phyloP scores from a whole-genome alignment of 495 filamentous ascomycete species.

The Cladorrhinum samala region DNA sequence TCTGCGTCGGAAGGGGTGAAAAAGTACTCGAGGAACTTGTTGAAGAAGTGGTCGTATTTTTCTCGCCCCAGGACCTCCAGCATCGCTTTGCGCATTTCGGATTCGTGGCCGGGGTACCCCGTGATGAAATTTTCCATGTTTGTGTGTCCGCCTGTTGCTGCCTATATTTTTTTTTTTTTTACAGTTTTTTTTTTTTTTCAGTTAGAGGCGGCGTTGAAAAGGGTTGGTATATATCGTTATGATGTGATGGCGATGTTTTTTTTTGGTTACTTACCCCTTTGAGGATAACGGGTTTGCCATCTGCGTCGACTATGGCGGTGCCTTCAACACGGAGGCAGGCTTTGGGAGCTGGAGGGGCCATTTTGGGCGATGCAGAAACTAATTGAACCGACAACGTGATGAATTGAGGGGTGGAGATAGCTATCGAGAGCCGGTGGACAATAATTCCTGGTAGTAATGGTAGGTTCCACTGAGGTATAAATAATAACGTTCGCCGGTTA shows the following conservation, averaged over 20 bases:
- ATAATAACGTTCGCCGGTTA: too few relatives aligned
- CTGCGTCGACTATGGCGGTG: constrained; percentile 40
- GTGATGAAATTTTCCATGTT: constrained; percentile 68
- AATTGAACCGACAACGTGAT: not conserved
- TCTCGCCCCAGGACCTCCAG: constrained; percentile 45
- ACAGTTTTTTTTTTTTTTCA: too few relatives aligned
- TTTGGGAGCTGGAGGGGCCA: constrained; percentile 16
- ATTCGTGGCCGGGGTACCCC: constrained; percentile 57
- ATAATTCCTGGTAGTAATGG: not conserved
- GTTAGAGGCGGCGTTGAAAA: too few relatives aligned
- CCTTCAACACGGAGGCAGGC: constrained; percentile 38
- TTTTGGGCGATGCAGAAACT: not conserved
- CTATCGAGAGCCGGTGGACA: not conserved
- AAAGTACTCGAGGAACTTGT: constrained; percentile 56
- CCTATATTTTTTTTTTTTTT: too few relatives aligned
- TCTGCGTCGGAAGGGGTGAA: constrained; percentile 56
- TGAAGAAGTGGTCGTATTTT: constrained; percentile 43
- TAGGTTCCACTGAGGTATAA: not conserved
- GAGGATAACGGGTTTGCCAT: constrained; percentile 43
- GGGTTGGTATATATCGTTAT: not conserved
- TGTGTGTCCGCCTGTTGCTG: constrained; percentile 28
- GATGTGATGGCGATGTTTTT: not conserved
- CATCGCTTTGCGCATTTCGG: constrained; percentile 51
- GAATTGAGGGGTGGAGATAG: not conserved
- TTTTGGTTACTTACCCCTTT: constrained; percentile 35